Conservation (phyloP, 306 rosid species). For the Vigna nakashimae region DNA sequence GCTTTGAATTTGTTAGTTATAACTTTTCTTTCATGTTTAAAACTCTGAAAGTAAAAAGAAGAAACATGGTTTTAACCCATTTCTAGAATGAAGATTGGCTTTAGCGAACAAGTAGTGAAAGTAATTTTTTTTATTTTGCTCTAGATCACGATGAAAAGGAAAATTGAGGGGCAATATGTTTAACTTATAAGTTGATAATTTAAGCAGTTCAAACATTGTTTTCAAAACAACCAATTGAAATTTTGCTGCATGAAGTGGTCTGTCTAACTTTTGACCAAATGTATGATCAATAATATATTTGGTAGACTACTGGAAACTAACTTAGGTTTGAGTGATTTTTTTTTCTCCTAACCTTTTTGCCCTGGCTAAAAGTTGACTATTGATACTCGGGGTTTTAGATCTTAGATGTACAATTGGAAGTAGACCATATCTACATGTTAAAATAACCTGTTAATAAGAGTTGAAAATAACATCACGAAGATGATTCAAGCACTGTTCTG, state of each 20-base stretch:
- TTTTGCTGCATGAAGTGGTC: neutral
- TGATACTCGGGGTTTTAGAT: neutral
- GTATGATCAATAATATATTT: neutral
- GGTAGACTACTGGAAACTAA: neutral
- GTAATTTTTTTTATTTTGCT: neutral
- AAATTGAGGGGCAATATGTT: neutral
- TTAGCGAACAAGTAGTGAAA: neutral
- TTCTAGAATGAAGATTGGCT: neutral
- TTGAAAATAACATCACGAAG: neutral
- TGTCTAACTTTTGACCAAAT: slow-evolving; percentile 6
- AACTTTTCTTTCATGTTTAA: neutral
- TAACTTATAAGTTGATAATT: neutral
- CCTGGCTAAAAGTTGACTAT: neutral
- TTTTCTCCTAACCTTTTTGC: neutral
- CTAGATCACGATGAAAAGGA: neutral
- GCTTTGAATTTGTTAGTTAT: neutral
- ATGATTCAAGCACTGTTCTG: no score
- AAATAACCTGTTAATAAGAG: neutral
- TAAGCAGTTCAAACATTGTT: neutral
- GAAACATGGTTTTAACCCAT: neutral
- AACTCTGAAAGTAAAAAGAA: neutral
- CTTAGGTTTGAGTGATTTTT: neutral
- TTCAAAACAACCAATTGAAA: neutral
- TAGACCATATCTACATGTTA: neutral
- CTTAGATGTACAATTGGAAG: neutral